A percentile compares a stretch with the other conserved stretches of the same genome.
Evolutionary conservation across 2,329 filamentous ascomycete genomes (phyloP).

Genomic region (Pseudogymnoascus sp.): DNA sequence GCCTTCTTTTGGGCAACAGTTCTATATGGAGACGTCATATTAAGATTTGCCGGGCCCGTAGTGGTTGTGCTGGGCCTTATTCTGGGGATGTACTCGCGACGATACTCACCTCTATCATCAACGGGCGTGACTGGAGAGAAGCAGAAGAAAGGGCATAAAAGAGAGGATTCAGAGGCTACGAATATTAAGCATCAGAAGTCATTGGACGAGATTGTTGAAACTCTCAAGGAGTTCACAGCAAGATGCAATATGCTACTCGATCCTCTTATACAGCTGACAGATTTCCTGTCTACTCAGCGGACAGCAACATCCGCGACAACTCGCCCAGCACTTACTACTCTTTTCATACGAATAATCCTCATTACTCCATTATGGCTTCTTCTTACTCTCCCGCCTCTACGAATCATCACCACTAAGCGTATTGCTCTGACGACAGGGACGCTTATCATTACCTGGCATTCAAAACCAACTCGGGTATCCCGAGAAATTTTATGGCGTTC

Average conservation of each 20-base stretch:
- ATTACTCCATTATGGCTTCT: slow-evolving; percentile 83
- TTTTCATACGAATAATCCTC: slow-evolving; percentile 83
- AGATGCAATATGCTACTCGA: slow-evolving; percentile 89
- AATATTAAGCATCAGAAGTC: slow-evolving; percentile 82
- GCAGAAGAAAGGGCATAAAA: slow-evolving; percentile 46
- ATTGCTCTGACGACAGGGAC: slow-evolving; percentile 84
- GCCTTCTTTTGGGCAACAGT: slow-evolving; percentile 78
- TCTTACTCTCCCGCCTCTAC: slow-evolving; percentile 73
- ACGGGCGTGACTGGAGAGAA: slow-evolving; percentile 65
- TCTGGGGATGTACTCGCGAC: slow-evolving; percentile 81
- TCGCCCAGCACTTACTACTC: slow-evolving; percentile 75
- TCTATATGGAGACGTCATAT: slow-evolving; percentile 77
- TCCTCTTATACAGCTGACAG: slow-evolving; percentile 79
- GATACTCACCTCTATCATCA: slow-evolving; percentile 84
- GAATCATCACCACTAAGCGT: slow-evolving; percentile 78
- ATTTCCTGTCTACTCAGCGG: slow-evolving; percentile 85
- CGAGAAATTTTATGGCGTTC: slow-evolving; percentile 89
- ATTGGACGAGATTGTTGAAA: slow-evolving; percentile 94
- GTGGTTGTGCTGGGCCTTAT: slow-evolving; percentile 75
- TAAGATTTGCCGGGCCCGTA: slow-evolving; percentile 75
- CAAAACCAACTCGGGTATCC: slow-evolving; percentile 74
- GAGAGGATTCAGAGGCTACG: slow-evolving; percentile 44
- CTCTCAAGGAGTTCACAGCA: slow-evolving; percentile 79
- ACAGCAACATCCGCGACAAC: slow-evolving; percentile 90
- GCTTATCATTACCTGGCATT: slow-evolving; percentile 84